Evolutionary conservation across 176 grass and related monocot genomes (phyloP), one percentile per base, ranked within the genome.

Genomic region (Poa annua): DNA sequence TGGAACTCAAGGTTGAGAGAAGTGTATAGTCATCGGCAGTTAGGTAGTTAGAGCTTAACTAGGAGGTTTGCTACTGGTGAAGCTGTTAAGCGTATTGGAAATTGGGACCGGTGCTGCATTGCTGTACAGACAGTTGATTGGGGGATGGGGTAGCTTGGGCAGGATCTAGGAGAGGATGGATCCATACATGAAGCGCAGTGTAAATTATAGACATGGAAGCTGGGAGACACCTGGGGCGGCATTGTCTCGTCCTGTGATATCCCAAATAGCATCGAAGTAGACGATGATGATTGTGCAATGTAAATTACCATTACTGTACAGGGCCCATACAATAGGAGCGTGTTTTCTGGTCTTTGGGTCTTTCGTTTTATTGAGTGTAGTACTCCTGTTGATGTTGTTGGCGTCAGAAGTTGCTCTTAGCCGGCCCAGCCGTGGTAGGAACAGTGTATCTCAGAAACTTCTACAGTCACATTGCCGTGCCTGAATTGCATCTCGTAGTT

Each of bases 251-350:
- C 21, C 26, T 68, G 21, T 69, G 80, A 9, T 14, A 42, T 83
- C 68, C 75, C 80, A 73, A 49, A 49, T 80, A 79, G 52, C 41
- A 20, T 78, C 49, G 56, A 56, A 50, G 21, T 74, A 79, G 79
- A 67, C 41, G 48, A 66, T 50, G 62, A 66, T 50, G 64, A 2
- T 65, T 56, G 56, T 70, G 71, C 62, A 75, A 79, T 86, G 84
- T 84, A 90, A 75, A 87, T 87, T 84, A 84, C 80, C 67, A 70
- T 80, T 68, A 86, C 51, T 90, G 88, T 90, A 86, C 88, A 90
- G 84, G 65, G 29, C 52, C 68, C 59, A 75, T 83, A 80, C 67
- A 11, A 66, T 87, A 83, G 75, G 75, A 83, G 75, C 22, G 80
- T 45, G 36, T 49, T 57, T 4, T 17, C 42, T 20, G 11, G 3